These are phyloP conservation scores for Dioszegia hungarica DNA, from an alignment of 768 basidiomycete genomes.

Conservation along the genomic window DNA sequence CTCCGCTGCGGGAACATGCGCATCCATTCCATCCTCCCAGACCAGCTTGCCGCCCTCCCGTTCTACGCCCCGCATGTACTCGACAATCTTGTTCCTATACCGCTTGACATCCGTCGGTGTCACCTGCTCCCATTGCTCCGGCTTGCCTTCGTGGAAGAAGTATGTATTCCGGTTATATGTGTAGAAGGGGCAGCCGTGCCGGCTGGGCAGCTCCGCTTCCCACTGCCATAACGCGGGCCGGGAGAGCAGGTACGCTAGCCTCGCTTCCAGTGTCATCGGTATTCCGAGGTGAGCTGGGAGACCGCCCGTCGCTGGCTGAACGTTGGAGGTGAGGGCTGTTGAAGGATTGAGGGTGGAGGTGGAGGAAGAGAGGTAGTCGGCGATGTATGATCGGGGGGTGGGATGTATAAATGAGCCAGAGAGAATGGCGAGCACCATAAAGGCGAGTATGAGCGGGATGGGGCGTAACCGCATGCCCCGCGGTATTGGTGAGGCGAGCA, in stretches of 20 bases:
- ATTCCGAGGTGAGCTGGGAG: conserved; percentile 19
- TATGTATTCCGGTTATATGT: conserved; percentile 40
- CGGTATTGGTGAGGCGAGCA: conserved; percentile 8
- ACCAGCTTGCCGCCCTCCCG: conserved; percentile 34
- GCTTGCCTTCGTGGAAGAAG: conserved; percentile 44
- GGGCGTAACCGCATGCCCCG: conserved; percentile 1
- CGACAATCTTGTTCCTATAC: conserved; percentile 38
- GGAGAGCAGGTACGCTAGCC: conserved; percentile 30
- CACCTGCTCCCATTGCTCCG: conserved; percentile 35
- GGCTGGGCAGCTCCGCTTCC: conserved; percentile 34
- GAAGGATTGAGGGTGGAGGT: conserved; percentile 4
- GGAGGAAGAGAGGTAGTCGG: conserved; percentile 1
- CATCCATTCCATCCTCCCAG: conserved; percentile 32
- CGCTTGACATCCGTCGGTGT: conserved; percentile 28
- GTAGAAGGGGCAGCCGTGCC: conserved; percentile 39
- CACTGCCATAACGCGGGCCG: conserved; percentile 34
- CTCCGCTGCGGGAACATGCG: conserved; percentile 9
- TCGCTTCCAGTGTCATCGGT: conserved; percentile 27
- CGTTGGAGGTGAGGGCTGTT: conserved; percentile 11
- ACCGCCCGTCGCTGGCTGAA: conserved; percentile 19
- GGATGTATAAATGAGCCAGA: conserved; percentile 9
- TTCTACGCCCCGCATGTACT: conserved; percentile 34
- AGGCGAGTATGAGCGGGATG: conserved; percentile 6
- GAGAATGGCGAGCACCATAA: conserved; percentile 17
- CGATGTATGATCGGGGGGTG: not conserved